phyloP scores from a whole-genome alignment of 2,329 filamentous ascomycete genomes.

The Cordyceps javanica region DNA sequence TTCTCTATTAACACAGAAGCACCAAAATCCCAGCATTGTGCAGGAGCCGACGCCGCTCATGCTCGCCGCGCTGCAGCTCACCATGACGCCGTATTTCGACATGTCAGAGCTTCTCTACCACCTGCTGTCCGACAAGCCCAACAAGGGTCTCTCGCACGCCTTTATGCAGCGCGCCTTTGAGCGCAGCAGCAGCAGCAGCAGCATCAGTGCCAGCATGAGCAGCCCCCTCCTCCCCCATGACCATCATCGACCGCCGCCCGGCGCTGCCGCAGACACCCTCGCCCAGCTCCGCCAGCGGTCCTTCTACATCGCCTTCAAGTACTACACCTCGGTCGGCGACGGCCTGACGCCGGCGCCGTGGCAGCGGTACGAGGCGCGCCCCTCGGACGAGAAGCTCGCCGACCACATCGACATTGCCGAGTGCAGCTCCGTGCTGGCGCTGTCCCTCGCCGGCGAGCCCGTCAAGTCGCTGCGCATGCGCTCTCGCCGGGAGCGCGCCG shows the following conservation, averaged over 20 bases:
- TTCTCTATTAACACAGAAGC: neutral
- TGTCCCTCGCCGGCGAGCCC: slow-evolving; percentile 46
- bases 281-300: slow-evolving; percentile 44
- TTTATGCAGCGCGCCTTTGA: slow-evolving; percentile 46
- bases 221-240: no score
- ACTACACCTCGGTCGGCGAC: slow-evolving; percentile 54
- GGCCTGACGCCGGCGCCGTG: slow-evolving; percentile 52
- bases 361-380: slow-evolving; percentile 51
- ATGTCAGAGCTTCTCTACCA: no score
- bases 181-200: no score
- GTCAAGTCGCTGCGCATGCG: no score
- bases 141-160: slow-evolving; percentile 38
- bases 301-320: slow-evolving; percentile 60
- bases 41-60: slow-evolving; percentile 55
- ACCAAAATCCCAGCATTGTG: slow-evolving; percentile 41
- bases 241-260: no score
- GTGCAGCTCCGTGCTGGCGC: no score
- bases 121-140: slow-evolving; percentile 62
- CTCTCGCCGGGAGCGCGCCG: no score
- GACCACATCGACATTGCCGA: slow-evolving; percentile 53
- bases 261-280: no score
- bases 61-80: slow-evolving; percentile 53
- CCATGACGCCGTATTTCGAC: slow-evolving; percentile 52
- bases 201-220: no score
- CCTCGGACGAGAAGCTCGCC: slow-evolving; percentile 28